Evolutionary conservation across 2,329 filamentous ascomycete species (phyloP), one percentile per base, ranked within the genome.

Genomic region (Cladosporium sp.): DNA sequence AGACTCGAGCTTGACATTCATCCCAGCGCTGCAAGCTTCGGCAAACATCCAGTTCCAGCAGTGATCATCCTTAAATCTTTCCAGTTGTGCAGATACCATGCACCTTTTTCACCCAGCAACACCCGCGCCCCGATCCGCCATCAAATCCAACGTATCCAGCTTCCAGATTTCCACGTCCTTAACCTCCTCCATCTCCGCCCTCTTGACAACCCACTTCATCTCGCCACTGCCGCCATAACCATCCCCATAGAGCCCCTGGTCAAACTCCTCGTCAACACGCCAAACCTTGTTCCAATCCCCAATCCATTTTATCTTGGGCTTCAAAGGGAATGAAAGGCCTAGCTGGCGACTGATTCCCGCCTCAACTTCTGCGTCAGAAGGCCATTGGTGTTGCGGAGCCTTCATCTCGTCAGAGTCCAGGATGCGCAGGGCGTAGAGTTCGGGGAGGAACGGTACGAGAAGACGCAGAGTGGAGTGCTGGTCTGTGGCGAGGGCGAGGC

Each of bases 401-500:
- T 17, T n/a, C 13, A 24, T 36, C 2, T 44, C 52, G 3, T 60
- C 54, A 35, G 68, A 71, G 15, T 64, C 44, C 9, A 80, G 68
- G 19, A 79, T 60, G 1, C 78, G 71, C 0, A 79, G 24, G 0
- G 73, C 74, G 57, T 64, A 71, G 2, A 80, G 63, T 10, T 76
- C 75, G 1, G 72, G 71, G 0, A 74, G 59, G 20, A 72, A 68
- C 0, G 67, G 63, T 28, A 78, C 59, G 10, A 78, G 64, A 2
- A 66, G 56, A 4, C 62, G 58, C 12, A 35, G 80, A 77, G 5
- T 78, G 72, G 39, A 83, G 83, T n/a, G 83, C 73, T 61, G 81
- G 69, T 58, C 83, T 77, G 85, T 81, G 81, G 77, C 72, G 15
- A 80, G 73, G 7, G 80, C 77, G 20, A 85, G 70, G 24, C 77